Conservation (phyloP, 1,284 basidiomycete genomes). For the Trichosporon sp. region DNA sequence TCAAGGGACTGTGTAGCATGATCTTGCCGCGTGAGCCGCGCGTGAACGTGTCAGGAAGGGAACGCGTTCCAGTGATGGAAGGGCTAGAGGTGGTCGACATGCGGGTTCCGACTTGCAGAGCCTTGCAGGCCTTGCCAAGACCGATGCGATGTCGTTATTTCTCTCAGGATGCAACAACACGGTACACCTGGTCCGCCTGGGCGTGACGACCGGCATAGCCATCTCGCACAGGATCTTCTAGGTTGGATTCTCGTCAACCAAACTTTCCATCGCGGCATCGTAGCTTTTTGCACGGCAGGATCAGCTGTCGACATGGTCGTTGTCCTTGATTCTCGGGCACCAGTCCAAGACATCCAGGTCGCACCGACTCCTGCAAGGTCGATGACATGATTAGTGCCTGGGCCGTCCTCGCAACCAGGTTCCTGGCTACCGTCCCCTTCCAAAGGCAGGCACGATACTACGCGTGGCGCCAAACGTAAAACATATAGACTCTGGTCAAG, state of each 20-base stretch:
- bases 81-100: neutral
- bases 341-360: neutral
- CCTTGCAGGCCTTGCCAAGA: neutral
- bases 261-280: neutral
- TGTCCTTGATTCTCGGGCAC: neutral
- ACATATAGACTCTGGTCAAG: neutral
- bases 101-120: neutral
- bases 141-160: neutral
- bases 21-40: neutral
- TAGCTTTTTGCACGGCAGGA: neutral
- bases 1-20: neutral
- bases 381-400: neutral
- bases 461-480: conserved; percentile 2
- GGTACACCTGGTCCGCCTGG: neutral
- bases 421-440: neutral
- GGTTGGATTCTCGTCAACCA: neutral
- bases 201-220: neutral
- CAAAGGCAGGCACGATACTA: neutral
- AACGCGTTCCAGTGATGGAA: neutral
- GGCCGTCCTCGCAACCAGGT: conserved; percentile 3
- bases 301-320: neutral
- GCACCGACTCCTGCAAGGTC: neutral
- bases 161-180: neutral
- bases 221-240: neutral
- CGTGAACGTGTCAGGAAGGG: neutral